These are phyloP conservation scores for Eimeria necatrix DNA, from an alignment of 169 alveolate genomes.

Conservation along the genomic window DNA sequence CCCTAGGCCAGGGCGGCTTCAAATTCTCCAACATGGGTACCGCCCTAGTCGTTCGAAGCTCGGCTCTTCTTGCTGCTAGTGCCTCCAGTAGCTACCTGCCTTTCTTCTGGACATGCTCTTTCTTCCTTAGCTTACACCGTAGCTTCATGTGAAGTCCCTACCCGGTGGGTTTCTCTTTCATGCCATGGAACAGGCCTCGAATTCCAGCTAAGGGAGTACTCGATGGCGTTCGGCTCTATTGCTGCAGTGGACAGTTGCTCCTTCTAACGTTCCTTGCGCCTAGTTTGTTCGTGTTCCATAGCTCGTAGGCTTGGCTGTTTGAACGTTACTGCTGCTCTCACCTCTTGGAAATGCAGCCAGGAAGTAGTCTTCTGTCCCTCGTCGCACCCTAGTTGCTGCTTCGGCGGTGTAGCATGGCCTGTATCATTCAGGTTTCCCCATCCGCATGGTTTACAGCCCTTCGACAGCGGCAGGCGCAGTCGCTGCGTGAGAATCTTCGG, in stretches of 20 bases:
- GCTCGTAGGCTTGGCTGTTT: conserved; percentile 6
- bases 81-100: too few species aligned
- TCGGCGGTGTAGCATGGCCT: neutral
- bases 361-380: neutral
- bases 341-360: neutral
- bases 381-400: neutral
- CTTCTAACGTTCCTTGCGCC: neutral
- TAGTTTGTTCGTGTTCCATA: neutral
- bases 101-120: neutral
- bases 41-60: too few species aligned
- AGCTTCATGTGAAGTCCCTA: neutral
- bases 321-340: neutral
- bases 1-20: too few species aligned
- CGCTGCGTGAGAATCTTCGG: neutral
- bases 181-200: too few species aligned
- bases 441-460: neutral
- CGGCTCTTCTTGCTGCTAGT: too few species aligned
- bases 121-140: neutral
- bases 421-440: neutral
- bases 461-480: neutral
- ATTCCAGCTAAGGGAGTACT: neutral
- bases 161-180: neutral
- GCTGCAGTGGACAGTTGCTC: neutral
- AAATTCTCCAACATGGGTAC: too few species aligned
- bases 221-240: neutral